Evolutionary conservation across 257 asterid genomes (phyloP).

Genomic region (Nicotiana attenuata): DNA sequence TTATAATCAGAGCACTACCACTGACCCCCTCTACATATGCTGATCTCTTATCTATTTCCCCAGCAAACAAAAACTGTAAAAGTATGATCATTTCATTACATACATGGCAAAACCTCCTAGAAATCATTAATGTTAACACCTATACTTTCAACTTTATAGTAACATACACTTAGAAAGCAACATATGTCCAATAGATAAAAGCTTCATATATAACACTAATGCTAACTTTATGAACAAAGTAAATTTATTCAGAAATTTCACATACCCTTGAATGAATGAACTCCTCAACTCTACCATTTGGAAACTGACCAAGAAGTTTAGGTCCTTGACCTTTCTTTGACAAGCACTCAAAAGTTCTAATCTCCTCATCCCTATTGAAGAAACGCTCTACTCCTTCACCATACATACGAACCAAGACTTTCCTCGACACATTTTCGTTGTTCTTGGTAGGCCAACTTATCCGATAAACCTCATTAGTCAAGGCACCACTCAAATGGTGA

Average conservation of each 20-base stretch:
- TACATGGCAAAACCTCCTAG: neutral
- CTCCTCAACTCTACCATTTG: slow-evolving; percentile 81
- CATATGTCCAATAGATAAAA: neutral
- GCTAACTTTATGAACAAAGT: neutral
- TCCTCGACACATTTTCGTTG: slow-evolving; percentile 27
- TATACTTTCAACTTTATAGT: neutral
- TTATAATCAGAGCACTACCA: neutral
- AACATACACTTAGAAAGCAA: neutral
- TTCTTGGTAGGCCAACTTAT: slow-evolving; percentile 62
- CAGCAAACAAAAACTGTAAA: neutral
- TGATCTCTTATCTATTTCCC: neutral
- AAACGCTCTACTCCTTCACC: slow-evolving; percentile 83
- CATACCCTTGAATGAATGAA: slow-evolving; percentile 90
- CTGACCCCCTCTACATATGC: neutral
- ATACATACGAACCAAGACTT: slow-evolving; percentile 69
- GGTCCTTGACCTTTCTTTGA: slow-evolving; percentile 79
- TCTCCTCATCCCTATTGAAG: slow-evolving; percentile 77
- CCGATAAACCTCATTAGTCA: slow-evolving; percentile 73
- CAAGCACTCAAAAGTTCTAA: slow-evolving; percentile 51
- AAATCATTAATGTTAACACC: neutral
- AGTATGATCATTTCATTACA: neutral
- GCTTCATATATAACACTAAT: neutral
- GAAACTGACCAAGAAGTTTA: slow-evolving; percentile 60
- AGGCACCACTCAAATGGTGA: slow-evolving; percentile 64
- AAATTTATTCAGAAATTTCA: neutral